Evolutionary conservation across 2,329 filamentous ascomycete species (phyloP), one percentile per base, ranked within the genome.

Genomic region (Ascochyta pisi): DNA sequence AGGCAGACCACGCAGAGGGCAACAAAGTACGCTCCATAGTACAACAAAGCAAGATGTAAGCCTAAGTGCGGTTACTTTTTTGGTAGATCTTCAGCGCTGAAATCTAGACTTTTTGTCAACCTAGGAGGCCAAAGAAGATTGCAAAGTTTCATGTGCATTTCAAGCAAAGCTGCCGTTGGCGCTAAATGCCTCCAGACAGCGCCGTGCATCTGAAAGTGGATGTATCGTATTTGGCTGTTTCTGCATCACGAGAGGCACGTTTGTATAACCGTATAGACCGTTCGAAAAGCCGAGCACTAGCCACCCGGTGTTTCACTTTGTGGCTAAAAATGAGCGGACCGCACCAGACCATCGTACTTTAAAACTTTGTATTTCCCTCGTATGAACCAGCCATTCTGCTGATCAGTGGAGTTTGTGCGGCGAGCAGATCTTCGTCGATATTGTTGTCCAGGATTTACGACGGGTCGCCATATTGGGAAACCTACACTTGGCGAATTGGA

Each of bases 261-360:
- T 12, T 27, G 23, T 26, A 5, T 12, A 22, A 19, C 12, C 12
- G 45, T n/a, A 45, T 50, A 24, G 12, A 12, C 40, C 22, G 44
- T 12, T 55, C 24, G 35, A 33, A 46, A 46, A 39, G 15, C 3
- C 29, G 22, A 44, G 15, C 40, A 45, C 46, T 41, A 55, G 45
- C 51, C 34, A 54, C n/a, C 29, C 29, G 6, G 26, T 22, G 52
- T 50, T 50, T 46, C 52, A 46, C 7, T 27, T 9, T 50, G 46
- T 55, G 40, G 45, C 52, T 40, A 54, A 16, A 27, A 33, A 24
- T 35, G 50, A 55, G 52, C 37, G 42, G 29, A 24, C 16, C 41
- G 15, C 41, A 41, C 40, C 27, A 42, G 45, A 45, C 50, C 29
- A 41, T 45, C 46, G 31, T 55, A 15, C n/a, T 38, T 16, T 15